A percentile compares a stretch with the other conserved stretches of the same genome.
These are phyloP conservation scores for Cytospora paraplurivora DNA, from an alignment of 2,329 filamentous ascomycete species.

Conservation along the genomic window DNA sequence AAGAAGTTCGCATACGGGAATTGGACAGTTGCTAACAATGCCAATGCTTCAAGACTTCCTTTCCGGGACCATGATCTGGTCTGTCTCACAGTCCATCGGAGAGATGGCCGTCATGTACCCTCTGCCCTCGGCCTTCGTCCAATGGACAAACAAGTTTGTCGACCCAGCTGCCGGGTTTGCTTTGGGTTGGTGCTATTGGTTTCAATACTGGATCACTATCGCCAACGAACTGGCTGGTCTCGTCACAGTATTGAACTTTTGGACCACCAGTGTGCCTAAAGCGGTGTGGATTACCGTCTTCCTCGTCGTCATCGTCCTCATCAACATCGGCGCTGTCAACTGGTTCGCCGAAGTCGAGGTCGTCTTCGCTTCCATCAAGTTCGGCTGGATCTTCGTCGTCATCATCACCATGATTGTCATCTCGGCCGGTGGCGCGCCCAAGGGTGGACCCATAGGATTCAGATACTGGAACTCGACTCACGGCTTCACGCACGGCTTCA, in stretches of 20 bases:
- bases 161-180: constrained; percentile 46
- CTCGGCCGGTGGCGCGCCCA: constrained; percentile 45
- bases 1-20: background rate
- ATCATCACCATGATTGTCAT: constrained; percentile 48
- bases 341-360: constrained; percentile 51
- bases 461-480: constrained; percentile 46
- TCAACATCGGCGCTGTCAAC: constrained; percentile 46
- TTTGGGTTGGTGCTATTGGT: constrained; percentile 51
- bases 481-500: constrained; percentile 47
- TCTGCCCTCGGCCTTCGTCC: constrained; percentile 48
- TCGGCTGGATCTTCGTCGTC: constrained; percentile 50
- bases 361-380: constrained; percentile 46
- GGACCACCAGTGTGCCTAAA: constrained; percentile 45
- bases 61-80: constrained; percentile 50
- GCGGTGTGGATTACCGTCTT: constrained; percentile 49
- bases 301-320: constrained; percentile 41
- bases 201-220: constrained; percentile 47
- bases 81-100: constrained; percentile 48
- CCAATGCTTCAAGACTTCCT: constrained; percentile 33
- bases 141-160: constrained; percentile 50
- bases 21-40: background rate
- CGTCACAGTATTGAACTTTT: constrained; percentile 46
- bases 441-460: constrained; percentile 44
- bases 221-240: constrained; percentile 47
- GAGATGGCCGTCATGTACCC: constrained; percentile 51